Conservation (phyloP, 2,329 filamentous ascomycete genomes). For the Plectosphaerella cucumerina region DNA sequence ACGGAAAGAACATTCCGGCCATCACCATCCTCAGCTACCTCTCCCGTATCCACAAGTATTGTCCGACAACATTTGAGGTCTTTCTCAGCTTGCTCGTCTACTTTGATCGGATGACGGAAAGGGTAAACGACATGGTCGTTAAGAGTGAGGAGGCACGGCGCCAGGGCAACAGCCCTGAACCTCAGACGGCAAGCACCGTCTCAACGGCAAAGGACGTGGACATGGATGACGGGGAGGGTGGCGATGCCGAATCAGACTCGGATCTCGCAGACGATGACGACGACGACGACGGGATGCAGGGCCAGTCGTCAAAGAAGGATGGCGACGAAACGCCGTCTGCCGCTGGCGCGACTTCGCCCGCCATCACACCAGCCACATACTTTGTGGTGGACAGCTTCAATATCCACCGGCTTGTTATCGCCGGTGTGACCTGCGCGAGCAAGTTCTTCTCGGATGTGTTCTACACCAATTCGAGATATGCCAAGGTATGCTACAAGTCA, state of each 20-base stretch:
- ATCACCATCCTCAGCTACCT: conserved; percentile 97
- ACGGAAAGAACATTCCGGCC: conserved; percentile 95
- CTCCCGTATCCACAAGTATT: conserved; percentile 96
- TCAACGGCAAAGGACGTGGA: conserved; percentile 20
- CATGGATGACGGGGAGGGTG: conserved; percentile 28
- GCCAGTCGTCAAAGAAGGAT: conserved; percentile 1
- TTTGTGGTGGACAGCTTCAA: conserved; percentile 99
- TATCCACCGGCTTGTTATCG: conserved; percentile 93
- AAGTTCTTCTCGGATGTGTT: conserved; percentile 99
- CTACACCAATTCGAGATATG: conserved; percentile 98
- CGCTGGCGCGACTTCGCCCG: conserved; percentile 5
- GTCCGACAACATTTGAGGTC: conserved; percentile 96
- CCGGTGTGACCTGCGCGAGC: conserved; percentile 95
- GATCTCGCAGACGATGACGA: conserved; percentile 46
- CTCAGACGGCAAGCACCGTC: conserved; percentile 14
- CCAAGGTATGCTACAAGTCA: conserved; percentile 65
- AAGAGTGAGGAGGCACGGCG: conserved; percentile 56
- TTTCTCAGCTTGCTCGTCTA: conserved; percentile 94
- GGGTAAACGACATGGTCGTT: conserved; percentile 78
- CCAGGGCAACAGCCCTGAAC: conserved; percentile 22
- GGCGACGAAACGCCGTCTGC: conserved; percentile 19
- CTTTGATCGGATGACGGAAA: conserved; percentile 98
- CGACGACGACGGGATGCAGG: conserved; percentile 29
- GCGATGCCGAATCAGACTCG: conserved; percentile 42
- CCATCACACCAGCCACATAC: conserved; percentile 42